Percentiles rank a stretch among this genome's conserved stretches.
These are phyloP conservation scores for Lasiodiplodia sp. DNA, from an alignment of 2,329 filamentous ascomycete species.

Conservation along the genomic window DNA sequence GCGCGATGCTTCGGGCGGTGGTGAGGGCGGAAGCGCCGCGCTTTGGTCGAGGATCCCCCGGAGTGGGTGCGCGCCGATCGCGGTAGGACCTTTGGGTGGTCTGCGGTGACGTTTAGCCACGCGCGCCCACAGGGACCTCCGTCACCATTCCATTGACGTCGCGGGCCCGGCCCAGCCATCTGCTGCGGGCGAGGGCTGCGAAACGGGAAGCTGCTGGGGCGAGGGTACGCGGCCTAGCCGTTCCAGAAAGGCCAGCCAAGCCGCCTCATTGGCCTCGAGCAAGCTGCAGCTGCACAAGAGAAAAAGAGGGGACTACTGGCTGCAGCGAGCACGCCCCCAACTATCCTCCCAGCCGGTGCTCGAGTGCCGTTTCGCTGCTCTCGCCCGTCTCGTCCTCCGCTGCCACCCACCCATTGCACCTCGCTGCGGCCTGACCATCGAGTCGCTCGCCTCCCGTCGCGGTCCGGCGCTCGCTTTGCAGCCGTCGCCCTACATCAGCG, in stretches of 20 bases:
- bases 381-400: slow-evolving; percentile 14
- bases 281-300: slow-evolving; percentile 15
- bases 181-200: slow-evolving; percentile 15
- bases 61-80: slow-evolving; percentile 24
- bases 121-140: neutral
- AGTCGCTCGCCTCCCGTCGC: slow-evolving; percentile 14
- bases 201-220: slow-evolving; percentile 25
- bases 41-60: slow-evolving; percentile 25
- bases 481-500: slow-evolving; percentile 12
- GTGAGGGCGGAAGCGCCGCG: neutral
- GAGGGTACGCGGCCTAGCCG: slow-evolving; percentile 20
- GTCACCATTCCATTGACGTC: neutral
- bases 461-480: slow-evolving; percentile 16
- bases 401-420: slow-evolving; percentile 2
- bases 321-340: slow-evolving; percentile 2
- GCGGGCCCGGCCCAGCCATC: slow-evolving; percentile 3
- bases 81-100: slow-evolving; percentile 14
- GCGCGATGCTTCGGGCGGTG: slow-evolving; percentile 10
- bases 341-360: slow-evolving; percentile 15
- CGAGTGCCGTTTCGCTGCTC: slow-evolving; percentile 16
- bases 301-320: slow-evolving; percentile 3
- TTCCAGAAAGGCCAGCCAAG: slow-evolving; percentile 13
- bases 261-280: slow-evolving; percentile 20
- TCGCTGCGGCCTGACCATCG: neutral
- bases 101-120: slow-evolving; percentile 22